Conservation (phyloP, 352 stramenopile genomes). For the Thraustochytrium striatum region DNA sequence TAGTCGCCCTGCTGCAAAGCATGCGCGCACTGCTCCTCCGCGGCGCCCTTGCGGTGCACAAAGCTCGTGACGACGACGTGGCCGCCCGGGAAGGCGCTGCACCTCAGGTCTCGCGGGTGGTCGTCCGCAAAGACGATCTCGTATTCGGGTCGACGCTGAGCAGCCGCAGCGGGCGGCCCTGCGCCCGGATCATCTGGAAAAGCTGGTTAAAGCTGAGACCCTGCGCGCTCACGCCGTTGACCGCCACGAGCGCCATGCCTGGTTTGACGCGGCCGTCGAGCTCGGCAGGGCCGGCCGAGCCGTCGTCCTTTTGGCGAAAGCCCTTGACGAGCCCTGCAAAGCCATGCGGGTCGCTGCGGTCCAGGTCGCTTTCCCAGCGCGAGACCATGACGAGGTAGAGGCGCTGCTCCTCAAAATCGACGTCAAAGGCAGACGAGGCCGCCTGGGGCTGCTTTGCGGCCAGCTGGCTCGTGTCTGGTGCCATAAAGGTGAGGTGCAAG, state of each 20-base stretch:
- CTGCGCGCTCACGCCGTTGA: not conserved
- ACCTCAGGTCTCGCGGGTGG: not conserved
- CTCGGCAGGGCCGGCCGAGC: constrained; percentile 32
- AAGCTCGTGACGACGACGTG: constrained; percentile 26
- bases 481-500: constrained; percentile 38
- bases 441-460: constrained; percentile 9
- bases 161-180: not conserved
- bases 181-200: not conserved
- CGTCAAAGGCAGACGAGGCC: not conserved
- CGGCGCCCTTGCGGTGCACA: constrained; percentile 7
- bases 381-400: constrained; percentile 32
- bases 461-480: not conserved
- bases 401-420: not conserved
- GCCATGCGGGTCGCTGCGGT: not conserved
- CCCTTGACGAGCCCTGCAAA: constrained; percentile 29
- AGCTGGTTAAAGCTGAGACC: constrained; percentile 8
- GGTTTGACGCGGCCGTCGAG: not conserved
- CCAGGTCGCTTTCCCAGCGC: constrained; percentile 2
- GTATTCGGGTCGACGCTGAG: not conserved
- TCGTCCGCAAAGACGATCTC: not conserved
- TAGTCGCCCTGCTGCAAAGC: not conserved
- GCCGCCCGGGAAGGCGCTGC: not conserved
- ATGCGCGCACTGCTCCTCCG: constrained; percentile 5
- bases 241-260: not conserved
- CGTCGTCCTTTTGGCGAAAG: constrained; percentile 12